Conservation (phyloP, 1,139 yeast genomes). For the Magnusiomyces paraingens region DNA sequence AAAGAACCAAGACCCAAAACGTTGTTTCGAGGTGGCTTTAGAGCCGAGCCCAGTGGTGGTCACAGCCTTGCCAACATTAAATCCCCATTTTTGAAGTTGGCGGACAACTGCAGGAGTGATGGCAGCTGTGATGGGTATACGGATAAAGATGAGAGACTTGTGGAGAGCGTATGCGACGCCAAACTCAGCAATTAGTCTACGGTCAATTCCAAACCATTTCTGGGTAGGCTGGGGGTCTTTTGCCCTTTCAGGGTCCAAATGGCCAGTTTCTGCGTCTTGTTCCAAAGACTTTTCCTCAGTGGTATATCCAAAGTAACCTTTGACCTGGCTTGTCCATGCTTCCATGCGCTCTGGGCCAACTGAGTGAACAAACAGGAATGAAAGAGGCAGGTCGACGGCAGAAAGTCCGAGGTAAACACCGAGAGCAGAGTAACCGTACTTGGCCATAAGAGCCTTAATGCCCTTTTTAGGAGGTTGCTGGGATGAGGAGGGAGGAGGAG, state of each 20-base stretch:
- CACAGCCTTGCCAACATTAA: slow-evolving; percentile 55
- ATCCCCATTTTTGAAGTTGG: slow-evolving; percentile 67
- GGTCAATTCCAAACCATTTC: slow-evolving; percentile 14
- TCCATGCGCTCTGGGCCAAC: slow-evolving; percentile 14
- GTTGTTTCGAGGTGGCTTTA: slow-evolving; percentile 9
- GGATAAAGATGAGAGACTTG: slow-evolving; percentile 67
- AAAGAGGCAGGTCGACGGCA: slow-evolving; percentile 71
- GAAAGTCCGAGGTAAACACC: slow-evolving; percentile 74
- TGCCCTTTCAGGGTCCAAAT: not conserved
- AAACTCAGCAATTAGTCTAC: slow-evolving; percentile 55
- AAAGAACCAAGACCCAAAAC: slow-evolving; percentile 16
- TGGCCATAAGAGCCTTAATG: slow-evolving; percentile 64
- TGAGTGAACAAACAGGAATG: slow-evolving; percentile 58
- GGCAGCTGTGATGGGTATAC: slow-evolving; percentile 90
- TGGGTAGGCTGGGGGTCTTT: slow-evolving; percentile 12
- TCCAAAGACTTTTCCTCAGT: slow-evolving; percentile 26
- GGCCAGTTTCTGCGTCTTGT: slow-evolving; percentile 12
- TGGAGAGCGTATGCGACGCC: slow-evolving; percentile 91
- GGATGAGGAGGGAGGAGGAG: too few relatives aligned
- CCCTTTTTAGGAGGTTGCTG: slow-evolving; percentile 35
- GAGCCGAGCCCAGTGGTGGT: slow-evolving; percentile 24
- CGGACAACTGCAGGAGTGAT: slow-evolving; percentile 77
- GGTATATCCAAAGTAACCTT: slow-evolving; percentile 10
- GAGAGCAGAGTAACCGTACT: slow-evolving; percentile 87
- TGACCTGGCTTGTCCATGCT: slow-evolving; percentile 12